Conservation (phyloP, 1,284 basidiomycete species). For the Ustilago xerochloae region DNA sequence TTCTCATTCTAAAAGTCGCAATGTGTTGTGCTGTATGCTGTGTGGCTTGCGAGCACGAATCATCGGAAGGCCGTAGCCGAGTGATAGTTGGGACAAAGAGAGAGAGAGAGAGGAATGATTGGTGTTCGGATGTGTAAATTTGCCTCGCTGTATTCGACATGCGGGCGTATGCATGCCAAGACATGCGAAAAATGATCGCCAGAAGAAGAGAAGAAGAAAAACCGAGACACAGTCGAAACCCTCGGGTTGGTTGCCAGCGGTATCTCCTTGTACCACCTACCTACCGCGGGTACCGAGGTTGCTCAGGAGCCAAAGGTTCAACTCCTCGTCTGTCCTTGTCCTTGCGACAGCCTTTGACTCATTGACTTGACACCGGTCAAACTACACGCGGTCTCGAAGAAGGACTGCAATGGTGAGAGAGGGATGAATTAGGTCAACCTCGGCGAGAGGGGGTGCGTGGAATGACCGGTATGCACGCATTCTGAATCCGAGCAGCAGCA, state of each 20-base stretch:
- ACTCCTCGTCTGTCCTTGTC: background rate
- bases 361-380: background rate
- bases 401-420: background rate
- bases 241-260: conserved; percentile 2
- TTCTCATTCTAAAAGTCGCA: background rate
- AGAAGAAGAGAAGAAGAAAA: background rate
- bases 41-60: background rate
- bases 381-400: background rate
- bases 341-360: background rate
- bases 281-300: background rate
- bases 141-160: background rate
- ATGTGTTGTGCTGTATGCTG: background rate
- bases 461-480: conserved; percentile 1
- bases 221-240: background rate
- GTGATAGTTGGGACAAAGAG: background rate
- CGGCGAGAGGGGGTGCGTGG: background rate
- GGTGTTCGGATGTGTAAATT: background rate
- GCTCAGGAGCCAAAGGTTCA: background rate
- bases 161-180: conserved; percentile 6
- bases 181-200: conserved; percentile 4
- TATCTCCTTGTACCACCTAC: background rate
- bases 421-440: no score
- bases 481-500: background rate
- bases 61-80: conserved; percentile 1
- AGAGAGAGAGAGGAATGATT: background rate